Base-by-base conservation (phyloP, 306 rosid species). In the Cyclanthera cordifolia region DNA sequence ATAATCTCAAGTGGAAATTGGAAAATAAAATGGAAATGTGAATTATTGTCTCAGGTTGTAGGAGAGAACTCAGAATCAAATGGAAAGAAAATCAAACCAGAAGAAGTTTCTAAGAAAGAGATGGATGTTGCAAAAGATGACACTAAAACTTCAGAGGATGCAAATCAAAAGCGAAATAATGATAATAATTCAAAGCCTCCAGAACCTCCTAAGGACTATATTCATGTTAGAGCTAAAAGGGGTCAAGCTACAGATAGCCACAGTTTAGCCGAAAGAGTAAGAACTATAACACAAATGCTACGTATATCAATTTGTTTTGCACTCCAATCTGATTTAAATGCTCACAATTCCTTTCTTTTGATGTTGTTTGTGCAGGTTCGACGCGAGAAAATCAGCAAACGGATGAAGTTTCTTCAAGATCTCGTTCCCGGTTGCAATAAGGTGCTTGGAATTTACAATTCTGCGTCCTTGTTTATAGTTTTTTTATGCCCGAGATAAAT, bases 211-310 rank as follows among this genome's bases (percentile, higher is more conserved):
- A 88, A 86, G 81, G 97, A 88, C 75, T 91, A 91, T 50, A 91
- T 91, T 56, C 97, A 91, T 70, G 97, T 91, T 7, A 82, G 97
- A 74, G 97, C 97, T 43, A 67, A 95, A 84, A 85, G 97, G 79
- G 97, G 97, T 56, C 97, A 91, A 77, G 97, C 97, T 58, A 91
- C 96, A 58, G 96, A 91, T 81, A 88, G 95, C 80, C 97, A 91
- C 70, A 91, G 97, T 76, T 88, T 91, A 60, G 97, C 97, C 32
- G 97, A 91, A 74, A 83, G 97, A 50, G 97, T 91, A 85, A 43
- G 74, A 45, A 4, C 17, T 45, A 4, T 34, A 17, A 4, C 48
- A 43, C 49, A 5, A 23, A 43, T 64, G 5, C 53, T 34, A 1
- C 2, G 1, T 34, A 34, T 34, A n/a, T n/a, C n/a, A n/a, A n/a